Evolutionary conservation across 306 rosid genomes (phyloP), one percentile per base, ranked within the genome.

Genomic region (Mimosa pudica): DNA sequence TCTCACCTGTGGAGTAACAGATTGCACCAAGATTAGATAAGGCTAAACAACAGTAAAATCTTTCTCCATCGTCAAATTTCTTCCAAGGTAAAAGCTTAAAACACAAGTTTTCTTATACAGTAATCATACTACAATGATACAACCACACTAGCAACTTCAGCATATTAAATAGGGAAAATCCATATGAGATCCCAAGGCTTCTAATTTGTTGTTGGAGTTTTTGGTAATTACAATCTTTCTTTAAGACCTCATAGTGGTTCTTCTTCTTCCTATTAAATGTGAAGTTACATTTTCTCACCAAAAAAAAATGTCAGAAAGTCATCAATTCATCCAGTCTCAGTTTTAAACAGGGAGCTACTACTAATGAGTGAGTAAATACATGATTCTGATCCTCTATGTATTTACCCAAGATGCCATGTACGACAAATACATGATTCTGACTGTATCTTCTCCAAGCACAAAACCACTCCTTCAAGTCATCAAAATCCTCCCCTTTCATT

Each of bases 1-100:
- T 79, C 88, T 90, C 82, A 96, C 98, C 96, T 93, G 96, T 55
- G 84, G 83, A 73, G 64, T 52, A 41, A 77, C 38, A 64, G 10
- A 55, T 12, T 48, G 4, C 57, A 8, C 51, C 46, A 8, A 80
- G 41, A 80, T 60, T 5, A 71, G 52, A 77, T 78, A 32, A 8
- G 73, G 67, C 77, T 61, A 24, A 38, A 73, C 8, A 49, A 13
- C 33, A 44, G 38, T 30, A 79, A n/a, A 41, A 41, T 2, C 20
- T 24, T 77, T 51, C 70, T 79, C 65, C 73, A 46, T 54, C 52
- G 69, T 2, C 76, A 76, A 14, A 77, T 54, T 83, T 44, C 41
- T 54, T 58, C 10, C 7, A 71, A 79, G 54, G 41, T 44, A 52
- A 78, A 65, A 11, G 55, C 62, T 7, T 3, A 83, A 18, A 74